Conservation (phyloP, 257 asterid species). For the Anisodus tanguticus region DNA sequence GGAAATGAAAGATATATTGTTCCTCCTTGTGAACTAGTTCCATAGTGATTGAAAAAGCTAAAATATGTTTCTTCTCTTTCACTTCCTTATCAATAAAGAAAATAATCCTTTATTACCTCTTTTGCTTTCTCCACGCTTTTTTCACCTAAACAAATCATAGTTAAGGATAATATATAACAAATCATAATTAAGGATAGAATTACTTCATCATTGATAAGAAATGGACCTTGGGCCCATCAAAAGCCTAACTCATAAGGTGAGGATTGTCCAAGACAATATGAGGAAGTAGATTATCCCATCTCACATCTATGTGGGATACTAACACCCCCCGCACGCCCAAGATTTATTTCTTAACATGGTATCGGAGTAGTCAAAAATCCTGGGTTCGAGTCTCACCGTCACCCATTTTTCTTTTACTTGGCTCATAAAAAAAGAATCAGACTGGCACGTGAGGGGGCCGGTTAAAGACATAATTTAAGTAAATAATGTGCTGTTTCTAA, state of each 20-base stretch:
- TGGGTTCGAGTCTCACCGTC: not conserved
- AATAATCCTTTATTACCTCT: not conserved
- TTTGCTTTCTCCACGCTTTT: not conserved
- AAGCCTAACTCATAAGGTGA: not conserved
- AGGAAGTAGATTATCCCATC: not conserved
- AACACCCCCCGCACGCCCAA: not conserved
- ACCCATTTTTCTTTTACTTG: not conserved
- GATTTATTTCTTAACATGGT: not conserved
- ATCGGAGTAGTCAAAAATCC: not conserved
- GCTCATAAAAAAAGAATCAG: not conserved
- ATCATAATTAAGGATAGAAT: not conserved
- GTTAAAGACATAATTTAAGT: not conserved
- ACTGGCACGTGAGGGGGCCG: not conserved
- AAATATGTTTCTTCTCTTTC: constrained; percentile 5
- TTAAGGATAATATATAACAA: not conserved
- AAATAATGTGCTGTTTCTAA: not conserved
- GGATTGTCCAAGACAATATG: not conserved
- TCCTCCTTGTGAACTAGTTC: constrained; percentile 26
- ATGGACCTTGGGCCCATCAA: not conserved
- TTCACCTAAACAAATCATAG: constrained; percentile 12
- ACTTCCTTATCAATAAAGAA: constrained; percentile 16
- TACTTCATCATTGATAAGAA: not conserved
- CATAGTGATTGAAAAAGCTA: constrained; percentile 6
- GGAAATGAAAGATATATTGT: not conserved
- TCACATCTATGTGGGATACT: not conserved